phyloP scores from a whole-genome alignment of 805 yeast species.

The Sungouiella thailandica region DNA sequence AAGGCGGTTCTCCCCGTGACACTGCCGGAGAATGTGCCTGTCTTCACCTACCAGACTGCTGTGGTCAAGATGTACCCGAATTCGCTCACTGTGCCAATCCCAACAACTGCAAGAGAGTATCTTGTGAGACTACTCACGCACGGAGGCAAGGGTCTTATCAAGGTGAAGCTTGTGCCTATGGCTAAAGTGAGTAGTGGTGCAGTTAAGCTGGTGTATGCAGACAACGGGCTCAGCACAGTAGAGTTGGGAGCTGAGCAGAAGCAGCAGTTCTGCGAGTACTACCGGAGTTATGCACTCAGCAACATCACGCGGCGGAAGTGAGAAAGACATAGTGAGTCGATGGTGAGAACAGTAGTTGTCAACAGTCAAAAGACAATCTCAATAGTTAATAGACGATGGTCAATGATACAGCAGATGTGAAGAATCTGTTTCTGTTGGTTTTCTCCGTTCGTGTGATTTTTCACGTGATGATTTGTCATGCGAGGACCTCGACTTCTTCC shows the following conservation, averaged over 20 bases:
- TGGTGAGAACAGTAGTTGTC: no score
- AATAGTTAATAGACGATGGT: no score
- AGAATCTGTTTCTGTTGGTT: no score
- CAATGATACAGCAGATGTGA: no score
- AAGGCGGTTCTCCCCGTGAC: constrained; percentile 65
- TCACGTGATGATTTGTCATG: no score
- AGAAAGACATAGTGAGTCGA: no score
- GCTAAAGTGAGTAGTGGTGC: constrained; percentile 13
- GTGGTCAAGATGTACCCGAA: constrained; percentile 36
- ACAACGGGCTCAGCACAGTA: constrained; percentile 28
- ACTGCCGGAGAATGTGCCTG: no score
- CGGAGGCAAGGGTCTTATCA: constrained; percentile 19
- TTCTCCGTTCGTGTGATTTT: no score
- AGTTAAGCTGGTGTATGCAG: constrained; percentile 25
- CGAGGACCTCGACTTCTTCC: no score
- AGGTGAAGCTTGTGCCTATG: constrained; percentile 24
- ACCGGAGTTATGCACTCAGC: constrained; percentile 6
- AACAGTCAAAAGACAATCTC: no score
- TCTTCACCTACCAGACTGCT: constrained; percentile 28
- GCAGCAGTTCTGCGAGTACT: constrained; percentile 21
- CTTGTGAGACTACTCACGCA: constrained; percentile 19
- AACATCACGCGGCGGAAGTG: no score
- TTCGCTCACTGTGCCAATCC: constrained; percentile 33
- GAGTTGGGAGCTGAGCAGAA: constrained; percentile 28
- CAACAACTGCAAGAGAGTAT: constrained; percentile 20